Base-by-base conservation (phyloP, 192 early-diverging fungal species). In the Allomyces javanicus region DNA sequence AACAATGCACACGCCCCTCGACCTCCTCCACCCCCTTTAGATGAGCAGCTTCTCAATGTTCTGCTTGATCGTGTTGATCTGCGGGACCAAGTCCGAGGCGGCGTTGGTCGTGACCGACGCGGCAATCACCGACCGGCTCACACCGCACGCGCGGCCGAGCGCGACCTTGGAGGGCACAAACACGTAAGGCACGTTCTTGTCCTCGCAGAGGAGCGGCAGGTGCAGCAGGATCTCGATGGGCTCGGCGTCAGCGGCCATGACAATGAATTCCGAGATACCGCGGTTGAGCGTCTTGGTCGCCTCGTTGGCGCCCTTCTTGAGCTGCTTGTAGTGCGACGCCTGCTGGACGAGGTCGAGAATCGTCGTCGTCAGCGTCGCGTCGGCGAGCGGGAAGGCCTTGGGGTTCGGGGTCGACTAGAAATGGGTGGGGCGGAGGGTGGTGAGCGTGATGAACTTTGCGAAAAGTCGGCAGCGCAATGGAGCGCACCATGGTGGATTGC, bases 111-210 rank as follows among this genome's bases (percentile, higher is more conserved):
- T 99, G 64, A 99, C 87, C 43, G 91, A 91, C 73, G 80, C 80
- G 62, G 96, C 83, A 73, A 99, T 89, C 26, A 99, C 94, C 26
- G 91, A 75, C 63, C 94, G 88, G 40, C 92, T 90, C 40, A 99
- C 93, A 74, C 96, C 94, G 76, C 94, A 96, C 43, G 96, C 93
- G 77, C 96, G 90, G 67, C 96, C 96, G 22, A 99, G 81, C 27
- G 94, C 94, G 24, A 83, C 85, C 85, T 94, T 96, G 75, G 91
- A 93, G 66, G 92, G 92, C 64, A 99, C 89, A 75, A 99, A 99
- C 44, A 99, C 94, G 75, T 99, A 99, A 58, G 96, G 96, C 62
- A 99, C 96, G 85, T 99, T 98, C 89, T 99, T 99, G 80, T 99
- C 96, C 80, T 99, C 96, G 80, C 96, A 96, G 67, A 96, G 80